Percentiles rank a stretch among this genome's conserved stretches.
phyloP scores from a whole-genome alignment of 768 basidiomycete species.

The Hysterangium stoloniferum region DNA sequence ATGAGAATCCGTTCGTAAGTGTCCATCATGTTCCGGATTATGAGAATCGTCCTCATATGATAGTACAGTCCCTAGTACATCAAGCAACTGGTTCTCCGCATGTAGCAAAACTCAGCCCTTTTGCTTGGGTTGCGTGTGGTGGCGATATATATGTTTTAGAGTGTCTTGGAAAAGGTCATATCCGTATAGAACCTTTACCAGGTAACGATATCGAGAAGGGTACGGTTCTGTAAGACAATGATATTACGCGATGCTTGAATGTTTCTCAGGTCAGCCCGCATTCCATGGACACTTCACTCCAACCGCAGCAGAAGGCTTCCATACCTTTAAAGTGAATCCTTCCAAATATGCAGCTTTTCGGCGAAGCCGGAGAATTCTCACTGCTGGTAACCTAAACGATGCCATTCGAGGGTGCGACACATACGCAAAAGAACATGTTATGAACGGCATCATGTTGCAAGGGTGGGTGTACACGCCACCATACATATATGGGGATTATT shows the following conservation, averaged over 20 bases:
- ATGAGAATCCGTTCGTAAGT: constrained; percentile 58
- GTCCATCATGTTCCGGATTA: not conserved
- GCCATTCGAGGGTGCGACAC: constrained; percentile 66
- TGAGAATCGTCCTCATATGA: not conserved
- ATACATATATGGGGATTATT: constrained; percentile 6
- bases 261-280: constrained; percentile 18
- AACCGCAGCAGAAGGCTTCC: constrained; percentile 21
- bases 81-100: constrained; percentile 39
- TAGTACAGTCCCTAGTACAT: constrained; percentile 31
- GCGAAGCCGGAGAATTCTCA: constrained; percentile 44
- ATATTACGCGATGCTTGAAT: not conserved
- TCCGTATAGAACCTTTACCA: constrained; percentile 48
- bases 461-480: constrained; percentile 34
- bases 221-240: constrained; percentile 14
- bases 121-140: constrained; percentile 80
- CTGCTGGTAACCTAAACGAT: constrained; percentile 45
- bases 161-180: constrained; percentile 59
- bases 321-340: constrained; percentile 15
- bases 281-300: constrained; percentile 52
- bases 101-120: constrained; percentile 42
- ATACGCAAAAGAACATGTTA: constrained; percentile 48
- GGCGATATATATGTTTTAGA: constrained; percentile 64
- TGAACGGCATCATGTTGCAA: constrained; percentile 38
- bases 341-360: constrained; percentile 49
- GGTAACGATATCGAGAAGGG: constrained; percentile 25